Conservation (phyloP, 805 yeast genomes). For the Tetrapisispora fleetii region DNA sequence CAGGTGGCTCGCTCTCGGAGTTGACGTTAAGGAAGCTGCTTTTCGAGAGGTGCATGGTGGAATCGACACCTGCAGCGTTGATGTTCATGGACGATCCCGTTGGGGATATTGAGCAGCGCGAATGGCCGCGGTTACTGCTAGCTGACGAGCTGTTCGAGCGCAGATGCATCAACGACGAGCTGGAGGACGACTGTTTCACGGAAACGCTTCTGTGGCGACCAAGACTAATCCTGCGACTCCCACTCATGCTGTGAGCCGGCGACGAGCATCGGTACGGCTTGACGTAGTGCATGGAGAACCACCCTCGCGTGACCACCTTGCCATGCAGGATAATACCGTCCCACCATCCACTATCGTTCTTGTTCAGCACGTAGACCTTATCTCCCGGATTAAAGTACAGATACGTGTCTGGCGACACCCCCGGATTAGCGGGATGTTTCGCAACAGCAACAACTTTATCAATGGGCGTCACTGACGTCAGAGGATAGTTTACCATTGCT, state of each 20-base stretch:
- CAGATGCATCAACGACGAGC: not conserved
- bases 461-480: conserved; percentile 1
- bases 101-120: not conserved
- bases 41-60: too few relatives aligned
- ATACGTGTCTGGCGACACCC: not conserved
- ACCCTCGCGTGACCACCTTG: conserved; percentile 45
- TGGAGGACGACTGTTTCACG: not conserved
- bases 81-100: not conserved
- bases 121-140: not conserved
- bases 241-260: not conserved
- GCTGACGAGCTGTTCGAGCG: not conserved
- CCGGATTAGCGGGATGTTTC: not conserved
- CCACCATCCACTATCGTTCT: conserved; percentile 74
- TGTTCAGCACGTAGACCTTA: conserved; percentile 54
- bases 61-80: too few relatives aligned
- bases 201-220: not conserved
- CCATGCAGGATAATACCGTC: conserved; percentile 47
- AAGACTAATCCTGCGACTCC: not conserved
- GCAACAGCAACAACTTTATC: conserved; percentile 13
- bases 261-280: not conserved
- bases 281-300: conserved; percentile 50
- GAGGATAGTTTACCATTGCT: not conserved
- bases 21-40: too few relatives aligned
- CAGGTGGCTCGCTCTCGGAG: too few relatives aligned
- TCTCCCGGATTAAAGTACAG: conserved; percentile 43